These are phyloP conservation scores for Heliamphora pulchella DNA, from an alignment of 179 eudicot species.

Conservation along the genomic window DNA sequence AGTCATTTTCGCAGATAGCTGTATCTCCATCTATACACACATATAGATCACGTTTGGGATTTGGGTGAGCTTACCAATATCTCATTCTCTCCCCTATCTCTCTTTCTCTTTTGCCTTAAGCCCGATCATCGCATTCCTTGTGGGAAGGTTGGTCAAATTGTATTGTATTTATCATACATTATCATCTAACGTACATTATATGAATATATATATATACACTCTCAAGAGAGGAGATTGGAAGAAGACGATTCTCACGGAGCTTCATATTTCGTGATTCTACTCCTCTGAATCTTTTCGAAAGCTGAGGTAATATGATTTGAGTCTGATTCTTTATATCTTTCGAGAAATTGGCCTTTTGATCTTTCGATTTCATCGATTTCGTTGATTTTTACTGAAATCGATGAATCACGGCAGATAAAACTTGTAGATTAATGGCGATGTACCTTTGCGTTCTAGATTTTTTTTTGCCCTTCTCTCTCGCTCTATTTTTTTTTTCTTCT, in stretches of 20 bases:
- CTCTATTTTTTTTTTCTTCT: not conserved
- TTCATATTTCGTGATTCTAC: not conserved
- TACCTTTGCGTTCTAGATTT: not conserved
- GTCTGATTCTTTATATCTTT: not conserved
- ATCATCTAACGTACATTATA: not conserved
- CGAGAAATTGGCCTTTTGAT: too few relatives aligned
- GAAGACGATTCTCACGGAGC: constrained; percentile 4
- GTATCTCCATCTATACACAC: not conserved
- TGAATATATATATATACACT: not conserved
- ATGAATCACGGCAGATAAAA: not conserved
- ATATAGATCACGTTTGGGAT: too few relatives aligned
- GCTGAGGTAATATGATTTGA: constrained; percentile 3
- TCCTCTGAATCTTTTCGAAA: not conserved
- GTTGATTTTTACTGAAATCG: not conserved
- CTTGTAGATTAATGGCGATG: not conserved
- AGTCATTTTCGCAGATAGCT: not conserved
- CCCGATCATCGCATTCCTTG: not conserved
- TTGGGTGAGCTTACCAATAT: not conserved
- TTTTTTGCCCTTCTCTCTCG: not conserved
- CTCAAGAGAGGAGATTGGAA: not conserved
- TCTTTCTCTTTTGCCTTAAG: not conserved
- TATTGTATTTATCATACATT: not conserved
- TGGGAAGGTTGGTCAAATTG: not conserved
- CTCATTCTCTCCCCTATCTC: not conserved
- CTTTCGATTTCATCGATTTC: not conserved